Evolutionary conservation across 805 yeast genomes (phyloP), one percentile per base, ranked within the genome.

Genomic region (Spathaspora passalidarum): DNA sequence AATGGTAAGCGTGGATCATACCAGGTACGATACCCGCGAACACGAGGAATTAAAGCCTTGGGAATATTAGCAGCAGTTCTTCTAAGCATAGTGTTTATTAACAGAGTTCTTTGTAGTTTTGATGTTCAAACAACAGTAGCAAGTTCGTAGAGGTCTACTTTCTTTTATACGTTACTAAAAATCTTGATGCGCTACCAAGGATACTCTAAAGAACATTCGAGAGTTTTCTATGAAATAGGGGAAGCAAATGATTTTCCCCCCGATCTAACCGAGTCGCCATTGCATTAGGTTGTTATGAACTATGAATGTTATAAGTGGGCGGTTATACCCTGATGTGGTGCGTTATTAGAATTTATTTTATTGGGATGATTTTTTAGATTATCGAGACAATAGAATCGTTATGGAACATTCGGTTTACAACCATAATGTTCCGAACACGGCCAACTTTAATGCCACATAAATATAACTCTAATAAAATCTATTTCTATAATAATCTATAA

Each of bases 401-500:
- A n/a, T n/a, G n/a, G n/a, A n/a, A n/a, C n/a, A n/a, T n/a, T n/a
- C n/a, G n/a, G n/a, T n/a, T n/a, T n/a, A n/a, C n/a, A n/a, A n/a
- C n/a, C n/a, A n/a, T n/a, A n/a, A n/a, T n/a, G n/a, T n/a, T n/a
- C n/a, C n/a, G n/a, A n/a, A n/a, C n/a, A n/a, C n/a, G n/a, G n/a
- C n/a, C n/a, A n/a, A n/a, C n/a, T n/a, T n/a, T n/a, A n/a, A n/a
- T n/a, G n/a, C n/a, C n/a, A n/a, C n/a, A n/a, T n/a, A n/a, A n/a
- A n/a, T n/a, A n/a, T n/a, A 29, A 29, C 4, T 29, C 34, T 29
- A 11, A 25, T 29, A 29, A 29, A 13, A 29, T 29, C 34, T 29
- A 29, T 29, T 29, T 29, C 34, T 29, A 29, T 29, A 36, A 36
- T 9, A 34, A 36, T 36, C 38, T 36, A 36, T 36, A 17, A 17